Conservation (phyloP, 73 alveolate species). For the Stentor coeruleus region DNA sequence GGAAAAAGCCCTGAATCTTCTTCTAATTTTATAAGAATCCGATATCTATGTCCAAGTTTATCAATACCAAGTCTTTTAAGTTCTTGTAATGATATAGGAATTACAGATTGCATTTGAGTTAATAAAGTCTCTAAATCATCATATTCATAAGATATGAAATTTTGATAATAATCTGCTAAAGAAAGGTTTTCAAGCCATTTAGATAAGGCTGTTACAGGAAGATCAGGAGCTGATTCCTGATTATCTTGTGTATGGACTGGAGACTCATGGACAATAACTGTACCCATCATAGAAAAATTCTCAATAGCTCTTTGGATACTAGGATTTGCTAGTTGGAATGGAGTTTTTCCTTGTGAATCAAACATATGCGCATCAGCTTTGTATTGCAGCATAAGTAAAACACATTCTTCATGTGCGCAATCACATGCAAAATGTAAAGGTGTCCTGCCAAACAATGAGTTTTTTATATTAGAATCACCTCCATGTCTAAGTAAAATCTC, state of each 20-base stretch:
- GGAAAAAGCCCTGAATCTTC: neutral
- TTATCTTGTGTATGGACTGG: neutral
- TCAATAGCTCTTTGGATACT: neutral
- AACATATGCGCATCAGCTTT: neutral
- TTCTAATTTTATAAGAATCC: constrained; percentile 17
- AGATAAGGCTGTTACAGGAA: neutral
- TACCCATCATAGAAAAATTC: neutral
- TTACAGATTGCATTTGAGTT: neutral
- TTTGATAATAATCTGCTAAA: neutral
- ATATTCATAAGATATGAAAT: neutral
- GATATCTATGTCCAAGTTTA: neutral
- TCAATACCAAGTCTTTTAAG: constrained; percentile 1
- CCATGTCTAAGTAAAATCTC: neutral
- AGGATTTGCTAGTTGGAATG: neutral
- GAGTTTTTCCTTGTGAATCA: constrained; percentile 22
- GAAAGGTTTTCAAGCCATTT: neutral
- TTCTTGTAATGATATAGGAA: neutral
- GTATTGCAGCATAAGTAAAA: constrained; percentile 13
- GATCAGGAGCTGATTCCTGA: neutral
- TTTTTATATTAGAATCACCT: constrained; percentile 26
- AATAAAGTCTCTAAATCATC: constrained; percentile 10
- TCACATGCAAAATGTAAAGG: constrained; percentile 28
- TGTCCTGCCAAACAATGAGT: constrained; percentile 13
- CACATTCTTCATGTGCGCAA: neutral
- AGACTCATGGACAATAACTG: neutral